These are phyloP conservation scores for Tolypocladium guangdongense DNA, from an alignment of 2,329 filamentous ascomycete genomes.

Conservation along the genomic window DNA sequence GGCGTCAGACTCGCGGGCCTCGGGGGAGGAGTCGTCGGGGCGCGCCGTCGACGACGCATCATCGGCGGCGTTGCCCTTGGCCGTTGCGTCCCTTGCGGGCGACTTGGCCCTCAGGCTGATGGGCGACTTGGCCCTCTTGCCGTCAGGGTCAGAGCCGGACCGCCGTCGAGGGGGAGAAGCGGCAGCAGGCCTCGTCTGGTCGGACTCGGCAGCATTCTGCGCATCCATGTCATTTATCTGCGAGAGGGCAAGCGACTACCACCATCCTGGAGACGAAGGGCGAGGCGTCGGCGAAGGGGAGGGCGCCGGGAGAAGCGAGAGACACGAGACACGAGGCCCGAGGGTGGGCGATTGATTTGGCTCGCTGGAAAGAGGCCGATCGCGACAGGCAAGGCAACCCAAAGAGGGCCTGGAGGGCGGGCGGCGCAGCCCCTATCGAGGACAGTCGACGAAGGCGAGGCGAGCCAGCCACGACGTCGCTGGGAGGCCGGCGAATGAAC, in stretches of 20 bases:
- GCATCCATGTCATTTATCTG: conserved; percentile 58
- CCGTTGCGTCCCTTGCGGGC: conserved; percentile 5
- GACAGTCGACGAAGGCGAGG: background rate
- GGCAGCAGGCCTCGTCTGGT: conserved; percentile 46
- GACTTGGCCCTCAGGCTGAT: conserved; percentile 5
- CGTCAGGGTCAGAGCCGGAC: conserved; percentile 12
- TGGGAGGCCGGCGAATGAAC: background rate
- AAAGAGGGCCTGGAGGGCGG: background rate
- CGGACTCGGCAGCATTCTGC: conserved; percentile 55
- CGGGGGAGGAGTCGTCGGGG: conserved; percentile 29
- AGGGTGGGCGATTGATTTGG: conserved; percentile 1
- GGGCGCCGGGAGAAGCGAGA: conserved; percentile 3
- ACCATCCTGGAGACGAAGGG: conserved; percentile 42
- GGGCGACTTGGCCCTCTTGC: conserved; percentile 8
- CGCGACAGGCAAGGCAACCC: background rate
- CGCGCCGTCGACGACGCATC: conserved; percentile 5
- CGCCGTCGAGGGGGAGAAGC: conserved; percentile 37
- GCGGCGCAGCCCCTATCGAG: conserved; percentile 3
- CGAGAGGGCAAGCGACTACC: conserved; percentile 37
- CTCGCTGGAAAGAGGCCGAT: background rate
- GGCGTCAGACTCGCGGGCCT: conserved; percentile 57
- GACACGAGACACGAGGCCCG: background rate
- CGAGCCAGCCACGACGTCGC: background rate
- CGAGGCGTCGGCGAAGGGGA: conserved; percentile 3
- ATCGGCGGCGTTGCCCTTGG: conserved; percentile 1